phyloP scores from a whole-genome alignment of 2,329 filamentous ascomycete species.

The Pseudocercospora fijiensis region DNA sequence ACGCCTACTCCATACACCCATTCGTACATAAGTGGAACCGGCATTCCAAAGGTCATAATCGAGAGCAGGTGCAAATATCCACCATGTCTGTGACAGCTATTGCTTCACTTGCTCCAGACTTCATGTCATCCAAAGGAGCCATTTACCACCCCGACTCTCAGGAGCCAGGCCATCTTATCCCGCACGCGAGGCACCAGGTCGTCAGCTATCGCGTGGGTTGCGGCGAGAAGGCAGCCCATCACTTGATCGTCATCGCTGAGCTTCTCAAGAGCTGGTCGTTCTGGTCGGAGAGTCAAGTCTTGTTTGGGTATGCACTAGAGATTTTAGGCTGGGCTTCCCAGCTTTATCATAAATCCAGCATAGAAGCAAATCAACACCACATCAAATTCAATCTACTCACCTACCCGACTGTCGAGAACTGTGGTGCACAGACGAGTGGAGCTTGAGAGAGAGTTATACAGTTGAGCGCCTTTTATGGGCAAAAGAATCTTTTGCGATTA shows the following conservation, averaged over 20 bases:
- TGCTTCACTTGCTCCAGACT: neutral
- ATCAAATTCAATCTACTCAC: neutral
- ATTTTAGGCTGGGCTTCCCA: too few relatives aligned
- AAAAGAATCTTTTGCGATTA: neutral
- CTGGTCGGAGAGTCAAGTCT: neutral
- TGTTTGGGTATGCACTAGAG: too few relatives aligned
- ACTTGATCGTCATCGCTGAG: neutral
- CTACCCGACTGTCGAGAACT: too few relatives aligned
- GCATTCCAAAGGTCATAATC: neutral
- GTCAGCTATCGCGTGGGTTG: neutral
- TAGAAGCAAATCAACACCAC: neutral
- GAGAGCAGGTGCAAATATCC: neutral
- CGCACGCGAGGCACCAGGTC: neutral
- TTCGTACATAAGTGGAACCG: conserved; percentile 5
- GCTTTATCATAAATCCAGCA: conserved; percentile 3
- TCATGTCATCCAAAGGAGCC: too few relatives aligned
- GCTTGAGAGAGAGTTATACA: neutral
- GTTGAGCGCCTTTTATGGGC: neutral
- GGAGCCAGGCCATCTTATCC: neutral
- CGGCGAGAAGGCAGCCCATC: neutral
- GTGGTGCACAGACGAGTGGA: too few relatives aligned
- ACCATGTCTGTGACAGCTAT: neutral
- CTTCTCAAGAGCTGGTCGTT: neutral
- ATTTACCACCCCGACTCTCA: too few relatives aligned
- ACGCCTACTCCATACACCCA: neutral